Evolutionary conservation across 306 rosid genomes (phyloP).

Genomic region (Cucumis cinereus): DNA sequence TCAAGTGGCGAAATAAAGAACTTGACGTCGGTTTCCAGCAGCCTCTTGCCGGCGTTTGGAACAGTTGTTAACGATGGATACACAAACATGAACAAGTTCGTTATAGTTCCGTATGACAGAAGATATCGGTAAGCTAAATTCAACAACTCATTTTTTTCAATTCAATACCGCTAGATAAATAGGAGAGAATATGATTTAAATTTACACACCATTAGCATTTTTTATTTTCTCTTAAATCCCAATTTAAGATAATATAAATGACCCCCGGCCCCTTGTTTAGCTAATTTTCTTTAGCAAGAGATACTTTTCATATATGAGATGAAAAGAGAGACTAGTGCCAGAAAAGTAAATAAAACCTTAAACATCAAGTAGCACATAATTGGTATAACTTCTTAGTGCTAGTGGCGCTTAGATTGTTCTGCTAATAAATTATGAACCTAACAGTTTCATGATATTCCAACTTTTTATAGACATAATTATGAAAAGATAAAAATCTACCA

Average conservation of each 20-base stretch:
- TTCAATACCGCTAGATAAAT: background rate
- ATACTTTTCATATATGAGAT: too few species aligned
- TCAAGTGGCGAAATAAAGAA: constrained; percentile 43
- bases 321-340: too few species aligned
- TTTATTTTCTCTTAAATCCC: background rate
- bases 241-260: background rate
- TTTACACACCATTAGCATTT: background rate
- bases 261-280: background rate
- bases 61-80: constrained; percentile 34
- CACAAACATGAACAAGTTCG: constrained; percentile 33
- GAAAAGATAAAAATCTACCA: too few species aligned
- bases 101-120: constrained; percentile 50
- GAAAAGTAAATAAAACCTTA: too few species aligned
- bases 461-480: too few species aligned
- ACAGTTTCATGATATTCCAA: background rate
- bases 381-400: too few species aligned
- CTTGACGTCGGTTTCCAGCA: constrained; percentile 55
- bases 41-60: constrained; percentile 66
- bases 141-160: background rate
- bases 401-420: background rate
- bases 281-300: background rate
- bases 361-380: too few species aligned
- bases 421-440: background rate
- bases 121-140: constrained; percentile 40
- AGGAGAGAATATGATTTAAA: background rate